phyloP scores from a whole-genome alignment of 306 rosid genomes.

The Lupinus albus region DNA sequence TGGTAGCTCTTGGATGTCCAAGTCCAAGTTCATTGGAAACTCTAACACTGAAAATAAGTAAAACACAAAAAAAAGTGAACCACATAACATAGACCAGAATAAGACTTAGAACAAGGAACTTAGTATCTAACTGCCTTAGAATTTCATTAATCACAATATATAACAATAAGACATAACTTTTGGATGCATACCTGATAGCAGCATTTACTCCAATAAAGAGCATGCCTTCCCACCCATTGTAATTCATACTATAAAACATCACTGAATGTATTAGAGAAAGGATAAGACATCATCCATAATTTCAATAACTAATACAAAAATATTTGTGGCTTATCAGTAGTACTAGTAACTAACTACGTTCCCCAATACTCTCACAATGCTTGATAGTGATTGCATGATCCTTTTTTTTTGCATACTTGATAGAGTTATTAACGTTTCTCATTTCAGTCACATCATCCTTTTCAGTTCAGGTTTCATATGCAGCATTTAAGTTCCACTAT shows the following conservation, averaged over 20 bases:
- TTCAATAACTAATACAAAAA: conserved; percentile 23
- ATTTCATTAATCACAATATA: conserved; percentile 15
- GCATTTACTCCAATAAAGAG: conserved; percentile 87
- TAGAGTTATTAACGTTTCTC: not conserved
- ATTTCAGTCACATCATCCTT: conserved; percentile 20
- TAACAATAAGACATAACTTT: conserved; percentile 9
- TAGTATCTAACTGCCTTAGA: not conserved
- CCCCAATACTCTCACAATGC: not conserved
- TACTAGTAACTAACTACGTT: not conserved
- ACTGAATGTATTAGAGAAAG: conserved; percentile 33
- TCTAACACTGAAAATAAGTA: conserved; percentile 44
- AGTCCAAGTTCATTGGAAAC: conserved; percentile 65
- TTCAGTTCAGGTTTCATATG: not conserved
- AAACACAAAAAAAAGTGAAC: conserved; percentile 26
- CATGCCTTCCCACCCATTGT: conserved; percentile 80
- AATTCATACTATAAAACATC: conserved; percentile 65
- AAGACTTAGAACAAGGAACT: not conserved
- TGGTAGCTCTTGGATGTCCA: conserved; percentile 76
- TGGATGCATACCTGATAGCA: conserved; percentile 67
- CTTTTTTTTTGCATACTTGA: not conserved
- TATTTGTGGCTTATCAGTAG: not conserved
- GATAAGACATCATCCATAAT: conserved; percentile 17
- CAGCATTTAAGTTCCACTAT: not conserved
- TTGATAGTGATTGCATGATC: not conserved
- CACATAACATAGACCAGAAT: conserved; percentile 15